Evolutionary conservation across 768 basidiomycete species (phyloP), one percentile per base, ranked within the genome.

Genomic region (Serendipita sp.): DNA sequence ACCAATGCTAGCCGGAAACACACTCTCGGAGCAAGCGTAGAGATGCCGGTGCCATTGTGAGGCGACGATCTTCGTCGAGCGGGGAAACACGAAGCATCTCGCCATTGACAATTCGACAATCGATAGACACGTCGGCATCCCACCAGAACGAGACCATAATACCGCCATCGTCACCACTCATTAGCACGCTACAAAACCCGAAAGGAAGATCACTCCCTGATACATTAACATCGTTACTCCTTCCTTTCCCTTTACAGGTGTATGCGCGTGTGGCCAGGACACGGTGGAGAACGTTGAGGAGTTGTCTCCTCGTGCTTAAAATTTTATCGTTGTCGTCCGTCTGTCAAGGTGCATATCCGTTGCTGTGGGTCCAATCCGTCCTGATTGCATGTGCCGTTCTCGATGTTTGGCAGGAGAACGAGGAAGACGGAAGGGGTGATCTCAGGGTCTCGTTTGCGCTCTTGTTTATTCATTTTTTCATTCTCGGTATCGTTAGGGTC

Each of bases 301-400:
- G 66, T 47, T 28, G 73, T 70, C 68, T 69, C 70, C 15, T 37
- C 63, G 4, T 48, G 15, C 37, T 63, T 1, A 48, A 38, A 74
- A 64, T 73, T 46, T 35, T 71, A 38, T 71, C 62, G 13, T 63
- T 71, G 11, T 64, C 73, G 2, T 68, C 69, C 2, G 47, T 74
- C 38, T 77, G 74, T 66, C 65, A 68, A 32, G n/a, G 28, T 10
- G 54, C 66, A 0, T 69, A 64, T 11, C 62, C 70, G 4, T 72
- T 72, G 44, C 69, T 71, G 1, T 63, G 71, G 32, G 62, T 74
- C 3, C 53, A 74, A 63, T 71, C 65, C 0, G 63, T 70, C 13
- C 70, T 78, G 45, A 71, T 75, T 5, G 67, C 69, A 1, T 73
- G 78, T 1, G 79, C 79, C 1, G 68, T 81, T 32, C 65, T 73